Evolutionary conservation across 2,329 filamentous ascomycete species (phyloP).

Genomic region (Colletotrichum theobromicola): DNA sequence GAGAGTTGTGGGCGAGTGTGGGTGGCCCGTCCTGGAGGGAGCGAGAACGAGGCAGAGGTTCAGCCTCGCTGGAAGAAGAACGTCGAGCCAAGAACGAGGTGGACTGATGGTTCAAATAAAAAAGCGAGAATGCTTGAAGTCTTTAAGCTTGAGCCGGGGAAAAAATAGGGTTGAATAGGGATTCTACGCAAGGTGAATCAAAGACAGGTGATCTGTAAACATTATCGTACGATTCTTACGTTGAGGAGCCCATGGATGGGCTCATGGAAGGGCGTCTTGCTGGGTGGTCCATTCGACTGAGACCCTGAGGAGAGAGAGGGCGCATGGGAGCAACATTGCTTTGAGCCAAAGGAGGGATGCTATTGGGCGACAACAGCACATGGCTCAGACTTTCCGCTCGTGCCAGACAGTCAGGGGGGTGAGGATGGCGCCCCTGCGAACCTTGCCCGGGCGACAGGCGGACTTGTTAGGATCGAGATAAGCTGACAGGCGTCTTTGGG

Average conservation of each 20-base stretch:
- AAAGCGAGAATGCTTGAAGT: constrained; percentile 11
- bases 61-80: constrained; percentile 12
- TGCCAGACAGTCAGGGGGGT: background rate
- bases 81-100: constrained; percentile 13
- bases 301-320: background rate
- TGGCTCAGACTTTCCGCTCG: constrained; percentile 1
- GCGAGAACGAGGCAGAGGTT: constrained; percentile 9
- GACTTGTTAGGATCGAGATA: background rate
- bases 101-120: constrained; percentile 1
- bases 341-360: background rate
- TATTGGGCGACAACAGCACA: constrained; percentile 3
- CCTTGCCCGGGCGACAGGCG: constrained; percentile 11
- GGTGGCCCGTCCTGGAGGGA: background rate
- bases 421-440: background rate
- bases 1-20: background rate
- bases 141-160: constrained; percentile 18
- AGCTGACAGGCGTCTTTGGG: background rate
- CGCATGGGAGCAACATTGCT: background rate
- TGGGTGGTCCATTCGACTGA: constrained; percentile 10
- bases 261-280: constrained; percentile 16
- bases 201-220: constrained; percentile 23
- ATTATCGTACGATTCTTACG: constrained; percentile 22
- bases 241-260: constrained; percentile 12
- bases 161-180: constrained; percentile 14
- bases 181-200: constrained; percentile 1